Base-by-base conservation (phyloP, 2,329 filamentous ascomycete species). In the Mycosphaerella arachidis region DNA sequence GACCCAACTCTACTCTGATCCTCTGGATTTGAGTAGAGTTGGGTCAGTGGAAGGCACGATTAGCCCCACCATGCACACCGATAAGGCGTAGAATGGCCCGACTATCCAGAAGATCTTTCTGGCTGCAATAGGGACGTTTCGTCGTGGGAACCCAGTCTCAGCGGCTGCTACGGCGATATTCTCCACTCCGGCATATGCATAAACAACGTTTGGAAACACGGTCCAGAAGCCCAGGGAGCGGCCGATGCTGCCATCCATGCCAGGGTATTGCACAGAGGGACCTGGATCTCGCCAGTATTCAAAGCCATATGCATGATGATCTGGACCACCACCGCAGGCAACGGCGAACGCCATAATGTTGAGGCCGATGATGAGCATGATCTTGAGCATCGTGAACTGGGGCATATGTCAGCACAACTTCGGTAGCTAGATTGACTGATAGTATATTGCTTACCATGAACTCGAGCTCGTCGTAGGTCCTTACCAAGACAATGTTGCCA, bases 401-500 rank as follows among this genome's bases (percentile, higher is more conserved):
- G 20, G 10, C 48, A 55, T 46, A 51, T 8, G 29, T 53, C 43
- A 57, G 52, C 51, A 33, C 29, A 33, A 29, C 10, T 50, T 12
- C 10, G 29, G 9, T 40, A 6, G 27, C 53, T 13, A 6, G 12
- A 8, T 35, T 30, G 50, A 27, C 6, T 50, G 46, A 1, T 29
- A 18, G 6, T 24, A 6, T 16, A 10, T 16, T 45, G 33, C 59
- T 56, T 31, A 56, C 55, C 7, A 30, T 27, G 31, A 80, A 80
- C 57, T 80, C 77, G 43, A 79, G 73, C 64, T 79, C 77, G 61
- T 77, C 77, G 55, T 79, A 80, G 64, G 78, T 77, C 9, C 67
- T 56, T 20, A 70, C 58, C 6, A 58, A 50, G 35, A 67, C 58
- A 52, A 66, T 59, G 40, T 66, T 66, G 61, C 56, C 62, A 8